These are phyloP conservation scores for Leccinum cinnamomeum DNA, from an alignment of 1,284 basidiomycete genomes.

Conservation along the genomic window DNA sequence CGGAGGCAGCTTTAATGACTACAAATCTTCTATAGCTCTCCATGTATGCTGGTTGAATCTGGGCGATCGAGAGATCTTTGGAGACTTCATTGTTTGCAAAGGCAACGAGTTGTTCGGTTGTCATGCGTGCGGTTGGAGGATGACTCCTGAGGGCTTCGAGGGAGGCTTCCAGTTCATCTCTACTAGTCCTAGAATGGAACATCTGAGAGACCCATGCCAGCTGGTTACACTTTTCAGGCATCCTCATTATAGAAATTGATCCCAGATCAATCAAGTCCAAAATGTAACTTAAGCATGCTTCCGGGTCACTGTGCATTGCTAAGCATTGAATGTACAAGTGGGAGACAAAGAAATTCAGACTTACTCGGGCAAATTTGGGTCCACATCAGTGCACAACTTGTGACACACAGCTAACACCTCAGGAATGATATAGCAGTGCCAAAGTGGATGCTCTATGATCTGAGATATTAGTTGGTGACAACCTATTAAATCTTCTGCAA, in stretches of 20 bases:
- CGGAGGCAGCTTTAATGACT: constrained; percentile 44
- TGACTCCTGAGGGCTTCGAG: constrained; percentile 15
- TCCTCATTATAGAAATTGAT: constrained; percentile 20
- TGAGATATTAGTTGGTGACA: constrained; percentile 47
- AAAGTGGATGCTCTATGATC: constrained; percentile 58
- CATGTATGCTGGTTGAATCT: constrained; percentile 56
- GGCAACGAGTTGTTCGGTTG: constrained; percentile 18
- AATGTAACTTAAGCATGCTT: constrained; percentile 22
- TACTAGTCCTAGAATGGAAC: constrained; percentile 10
- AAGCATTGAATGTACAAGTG: not conserved
- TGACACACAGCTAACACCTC: constrained; percentile 52
- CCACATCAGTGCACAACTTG: constrained; percentile 26
- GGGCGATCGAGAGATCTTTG: constrained; percentile 32
- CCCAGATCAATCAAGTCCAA: constrained; percentile 28
- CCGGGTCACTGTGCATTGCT: constrained; percentile 9
- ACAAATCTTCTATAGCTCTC: constrained; percentile 60
- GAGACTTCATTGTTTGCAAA: constrained; percentile 24
- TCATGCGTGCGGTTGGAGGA: constrained; percentile 13
- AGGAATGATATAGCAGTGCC: constrained; percentile 63
- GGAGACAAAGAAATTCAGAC: constrained; percentile 15
- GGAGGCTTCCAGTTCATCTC: constrained; percentile 19
- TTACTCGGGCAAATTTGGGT: constrained; percentile 31
- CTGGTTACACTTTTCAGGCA: constrained; percentile 15
- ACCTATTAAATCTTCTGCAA: constrained; percentile 49
- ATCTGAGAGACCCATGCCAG: constrained; percentile 24